phyloP scores from a whole-genome alignment of 2,329 filamentous ascomycete species.

The Lecanosticta acicola region DNA sequence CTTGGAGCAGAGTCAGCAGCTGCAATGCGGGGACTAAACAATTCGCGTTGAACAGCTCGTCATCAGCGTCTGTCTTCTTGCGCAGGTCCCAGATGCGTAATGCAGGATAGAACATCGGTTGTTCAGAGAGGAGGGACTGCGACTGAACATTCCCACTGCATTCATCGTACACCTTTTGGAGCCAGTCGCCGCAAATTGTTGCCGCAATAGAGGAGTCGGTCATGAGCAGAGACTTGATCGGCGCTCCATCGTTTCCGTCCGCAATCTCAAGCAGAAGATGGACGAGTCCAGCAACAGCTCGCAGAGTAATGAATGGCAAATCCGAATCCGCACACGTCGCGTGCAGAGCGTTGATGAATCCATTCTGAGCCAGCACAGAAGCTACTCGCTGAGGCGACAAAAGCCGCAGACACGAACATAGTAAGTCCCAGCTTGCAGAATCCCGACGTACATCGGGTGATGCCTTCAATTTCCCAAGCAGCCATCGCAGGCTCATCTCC shows the following conservation, averaged over 20 bases:
- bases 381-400: constrained; percentile 66
- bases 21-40: constrained; percentile 23
- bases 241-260: constrained; percentile 15
- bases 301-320: constrained; percentile 5
- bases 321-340: constrained; percentile 40
- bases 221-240: constrained; percentile 23
- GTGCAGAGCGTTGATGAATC: constrained; percentile 62
- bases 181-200: constrained; percentile 24
- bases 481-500: constrained; percentile 63
- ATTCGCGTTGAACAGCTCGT: constrained; percentile 24
- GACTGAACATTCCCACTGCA: not conserved
- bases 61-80: constrained; percentile 17
- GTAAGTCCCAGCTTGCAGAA: constrained; percentile 51
- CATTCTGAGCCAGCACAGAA: constrained; percentile 63
- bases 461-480: constrained; percentile 54
- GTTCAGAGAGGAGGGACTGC: not conserved
- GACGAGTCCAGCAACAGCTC: constrained; percentile 12
- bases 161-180: constrained; percentile 11
- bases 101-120: constrained; percentile 15
- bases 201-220: constrained; percentile 17
- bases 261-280: constrained; percentile 18
- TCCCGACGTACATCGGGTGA: constrained; percentile 40
- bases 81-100: constrained; percentile 26
- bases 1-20: constrained; percentile 11
- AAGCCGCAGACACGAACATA: constrained; percentile 56